Base-by-base conservation (phyloP, 345 rosid species). In the Syzygium jambos region DNA sequence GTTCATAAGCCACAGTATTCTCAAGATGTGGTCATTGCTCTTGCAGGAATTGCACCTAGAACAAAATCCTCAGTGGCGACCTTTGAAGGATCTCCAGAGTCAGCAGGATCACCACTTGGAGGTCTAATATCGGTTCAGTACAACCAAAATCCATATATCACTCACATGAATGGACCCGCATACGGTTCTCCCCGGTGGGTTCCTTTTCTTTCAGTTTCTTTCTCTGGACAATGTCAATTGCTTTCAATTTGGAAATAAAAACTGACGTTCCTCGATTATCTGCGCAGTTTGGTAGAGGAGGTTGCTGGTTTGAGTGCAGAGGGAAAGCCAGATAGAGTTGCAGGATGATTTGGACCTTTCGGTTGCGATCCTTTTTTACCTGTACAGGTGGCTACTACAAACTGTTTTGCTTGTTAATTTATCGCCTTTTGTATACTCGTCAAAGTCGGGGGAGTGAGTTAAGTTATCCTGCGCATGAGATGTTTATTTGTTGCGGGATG, bases 21-120 rank as follows among this genome's bases (percentile, higher is more conserved):
- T 27, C 51, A 46, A 19, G 46, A 68, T 34, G 17, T 49, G 7
- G 27, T 85, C 21, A 55, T 86, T 78, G 17, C 78, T 46, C 84
- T 83, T 90, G 90, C 95, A 96, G 99, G 96, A 86, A 91, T 95
- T 92, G 90, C 95, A 51, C 93, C 98, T 15, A 90, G 91, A 84
- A 27, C 68, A 41, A 85, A 89, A 92, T 88, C 90, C 89, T 90
- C 78, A 85, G 78, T 53, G 34, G 38, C 46, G 46, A 88, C 51
- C 85, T 77, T 88, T 23, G 61, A 90, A 85, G 92, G 90, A 55
- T 90, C 97, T 63, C 94, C 94, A 3, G 59, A 90, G 85, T 91
- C 95, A 61, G 90, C 91, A 43, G 91, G 93, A 89, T 88, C 90
- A 6, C 87, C 86, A 12, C 93, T 91, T 52, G 89, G 85, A 52